Base-by-base conservation (phyloP, 768 basidiomycete genomes). In the Podaxis mareebaensis region DNA sequence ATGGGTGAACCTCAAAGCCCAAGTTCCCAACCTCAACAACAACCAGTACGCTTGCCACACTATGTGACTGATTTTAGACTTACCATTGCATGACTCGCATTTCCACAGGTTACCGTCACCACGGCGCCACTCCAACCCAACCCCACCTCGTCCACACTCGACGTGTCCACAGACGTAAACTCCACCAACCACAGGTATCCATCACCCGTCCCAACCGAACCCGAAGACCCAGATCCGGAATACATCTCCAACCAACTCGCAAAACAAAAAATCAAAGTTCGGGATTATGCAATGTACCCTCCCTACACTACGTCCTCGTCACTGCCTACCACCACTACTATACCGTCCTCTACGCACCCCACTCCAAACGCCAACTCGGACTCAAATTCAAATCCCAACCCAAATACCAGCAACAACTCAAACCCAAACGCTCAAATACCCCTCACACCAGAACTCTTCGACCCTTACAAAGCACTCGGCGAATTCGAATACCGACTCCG, bases 401-500 rank as follows among this genome's bases (percentile, higher is more conserved):
- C 1, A 78, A 33, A 79, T 46, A 67, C 78, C 6, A 81, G 78
- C 52, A 76, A 79, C 64, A 22, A 63, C 54, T 10, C 33, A 7
- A 28, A 48, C 26, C 26, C 49, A 26, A 36, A 63, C 26, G 17
- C 33, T 24, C 30, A 61, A 10, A 26, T 22, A n/a, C 64, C 67
- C 42, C 22, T 63, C 28, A 63, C 71, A 4, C 61, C 73, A 2
- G 80, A 79, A 55, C 68, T 78, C 4, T 82, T 79, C 53, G 77
- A 81, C 63, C 80, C 72, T 15, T 74, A 71, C 61, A 70, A 68
- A 28, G 78, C 67, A 8, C 68, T 82, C 6, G 68, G 74, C 3
- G 80, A 82, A 58, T 75, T 74, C 56, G 81, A 82, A 28, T 79
- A 74, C 60, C 74, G 77, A 1, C 72, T 80, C 58, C 44, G 68